Evolutionary conservation across 495 filamentous ascomycete species (phyloP), one percentile per base, ranked within the genome.

Genomic region (Talaromyces ruber): DNA sequence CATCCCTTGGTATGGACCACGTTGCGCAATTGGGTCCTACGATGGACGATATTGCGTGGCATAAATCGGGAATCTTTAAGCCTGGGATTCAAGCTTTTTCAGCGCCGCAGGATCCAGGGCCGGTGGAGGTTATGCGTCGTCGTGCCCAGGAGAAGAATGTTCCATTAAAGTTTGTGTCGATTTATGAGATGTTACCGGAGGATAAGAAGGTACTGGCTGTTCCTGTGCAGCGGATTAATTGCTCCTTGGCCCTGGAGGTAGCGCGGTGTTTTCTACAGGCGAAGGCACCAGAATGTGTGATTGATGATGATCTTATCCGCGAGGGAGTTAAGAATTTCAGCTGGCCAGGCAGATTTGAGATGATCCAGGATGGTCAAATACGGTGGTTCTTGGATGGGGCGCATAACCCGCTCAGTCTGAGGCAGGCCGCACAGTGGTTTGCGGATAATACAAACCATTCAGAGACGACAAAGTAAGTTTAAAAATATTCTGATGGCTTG

Each of bases 11-110:
- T 2, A 88, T 95, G 62, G 91, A 97, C 64, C 92, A 97, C 66
- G 80, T 87, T 16, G 77, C 71, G 18, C 79, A 87, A 64, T 83
- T 97, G 21, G 92, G 92, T 6, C 68, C 82, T 12, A 90, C 90
- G 0, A 80, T 94, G 28, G 84, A 89, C 32, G 81, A 88, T 66
- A 94, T 97, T 63, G 90, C 92, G 4, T 95, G 91, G 92, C 91
- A 96, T 67, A 96, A 97, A 70, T 83, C 84, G 0, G 92, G 92
- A 6, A 89, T 96, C 47, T 86, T 95, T 76, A 97, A 94, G 68
- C 14, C 64, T 6, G 85, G 82, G 0, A 74, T 76, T 9, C 79
- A 82, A 2, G 88, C 87, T 3, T 89, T 94, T 59, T 89, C 88
- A 0, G 79, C 88, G 0, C 76, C 75, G 14, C 91, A 96, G 70